Evolutionary conservation across 495 filamentous ascomycete genomes (phyloP).

Genomic region (Hyaloscypha bicolor): DNA sequence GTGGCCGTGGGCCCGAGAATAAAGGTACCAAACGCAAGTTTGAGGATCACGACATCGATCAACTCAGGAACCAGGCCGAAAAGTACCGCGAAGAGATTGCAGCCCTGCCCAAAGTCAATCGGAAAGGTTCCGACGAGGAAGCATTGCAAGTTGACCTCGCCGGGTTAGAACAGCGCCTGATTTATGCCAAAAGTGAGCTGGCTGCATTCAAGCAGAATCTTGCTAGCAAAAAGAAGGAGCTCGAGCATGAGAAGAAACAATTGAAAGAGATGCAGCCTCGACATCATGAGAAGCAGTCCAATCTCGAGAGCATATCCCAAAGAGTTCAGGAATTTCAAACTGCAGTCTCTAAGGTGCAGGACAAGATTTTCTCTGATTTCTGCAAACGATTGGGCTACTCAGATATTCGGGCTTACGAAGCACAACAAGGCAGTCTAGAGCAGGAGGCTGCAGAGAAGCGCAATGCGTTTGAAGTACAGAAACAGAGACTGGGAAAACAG

Average conservation of each 20-base stretch:
- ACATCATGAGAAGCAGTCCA: conserved; percentile 68
- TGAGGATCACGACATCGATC: conserved; percentile 86
- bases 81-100: conserved; percentile 73
- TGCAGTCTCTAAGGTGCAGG: conserved; percentile 83
- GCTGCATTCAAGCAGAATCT: conserved; percentile 84
- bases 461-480: conserved; percentile 83
- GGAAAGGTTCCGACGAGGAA: conserved; percentile 76
- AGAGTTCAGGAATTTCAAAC: conserved; percentile 69
- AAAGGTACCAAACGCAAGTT: conserved; percentile 79
- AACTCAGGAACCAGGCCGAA: conserved; percentile 65
- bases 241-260: conserved; percentile 69
- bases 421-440: conserved; percentile 86
- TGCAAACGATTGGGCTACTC: conserved; percentile 85
- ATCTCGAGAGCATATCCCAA: conserved; percentile 65
- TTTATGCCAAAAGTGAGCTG: conserved; percentile 72
- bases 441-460: conserved; percentile 87
- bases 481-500: conserved; percentile 75
- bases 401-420: conserved; percentile 90
- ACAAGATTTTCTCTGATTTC: conserved; percentile 85
- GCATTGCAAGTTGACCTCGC: conserved; percentile 75
- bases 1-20: conserved; percentile 75
- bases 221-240: conserved; percentile 80
- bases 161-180: conserved; percentile 78
- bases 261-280: conserved; percentile 77
- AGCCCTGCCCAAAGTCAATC: conserved; percentile 73